Percentiles rank a stretch among this genome's conserved stretches.
These are phyloP conservation scores for Nelumbo lutea DNA, from an alignment of 164 flowering plant species.

Conservation along the genomic window DNA sequence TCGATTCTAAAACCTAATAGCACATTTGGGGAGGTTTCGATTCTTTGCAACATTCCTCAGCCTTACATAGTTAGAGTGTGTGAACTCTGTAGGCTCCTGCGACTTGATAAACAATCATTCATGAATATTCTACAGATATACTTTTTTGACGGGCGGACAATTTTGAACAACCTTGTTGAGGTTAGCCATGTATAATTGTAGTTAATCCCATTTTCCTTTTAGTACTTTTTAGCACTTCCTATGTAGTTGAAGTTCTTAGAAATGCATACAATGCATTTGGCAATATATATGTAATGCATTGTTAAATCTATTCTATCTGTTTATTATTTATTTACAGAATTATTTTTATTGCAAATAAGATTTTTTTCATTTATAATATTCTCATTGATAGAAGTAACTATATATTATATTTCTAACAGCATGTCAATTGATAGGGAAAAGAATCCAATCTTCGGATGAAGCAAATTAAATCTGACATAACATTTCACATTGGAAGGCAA, in stretches of 20 bases:
- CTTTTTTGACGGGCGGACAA: slow-evolving; percentile 61
- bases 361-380: too few species aligned
- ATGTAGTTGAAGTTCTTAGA: too few species aligned
- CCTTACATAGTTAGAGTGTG: slow-evolving; percentile 77
- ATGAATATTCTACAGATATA: slow-evolving; percentile 59
- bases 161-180: slow-evolving; percentile 71
- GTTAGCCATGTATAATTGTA: slow-evolving; percentile 15
- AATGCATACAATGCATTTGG: too few species aligned
- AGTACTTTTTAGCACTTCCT: neutral
- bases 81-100: slow-evolving; percentile 71
- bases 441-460: slow-evolving; percentile 56
- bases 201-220: neutral
- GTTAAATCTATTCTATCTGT: too few species aligned
- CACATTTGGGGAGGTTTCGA: slow-evolving; percentile 73
- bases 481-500: slow-evolving; percentile 71
- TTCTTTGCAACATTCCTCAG: slow-evolving; percentile 89
- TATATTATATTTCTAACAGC: neutral
- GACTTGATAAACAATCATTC: slow-evolving; percentile 81
- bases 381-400: too few species aligned
- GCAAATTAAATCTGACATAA: slow-evolving; percentile 71
- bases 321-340: too few species aligned
- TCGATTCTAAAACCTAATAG: slow-evolving; percentile 39
- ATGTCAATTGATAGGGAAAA: slow-evolving; percentile 52
- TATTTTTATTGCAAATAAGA: too few species aligned
- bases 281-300: too few species aligned